These are phyloP conservation scores for Talaromyces verruculosus DNA, from an alignment of 2,329 filamentous ascomycete species.

Conservation along the genomic window DNA sequence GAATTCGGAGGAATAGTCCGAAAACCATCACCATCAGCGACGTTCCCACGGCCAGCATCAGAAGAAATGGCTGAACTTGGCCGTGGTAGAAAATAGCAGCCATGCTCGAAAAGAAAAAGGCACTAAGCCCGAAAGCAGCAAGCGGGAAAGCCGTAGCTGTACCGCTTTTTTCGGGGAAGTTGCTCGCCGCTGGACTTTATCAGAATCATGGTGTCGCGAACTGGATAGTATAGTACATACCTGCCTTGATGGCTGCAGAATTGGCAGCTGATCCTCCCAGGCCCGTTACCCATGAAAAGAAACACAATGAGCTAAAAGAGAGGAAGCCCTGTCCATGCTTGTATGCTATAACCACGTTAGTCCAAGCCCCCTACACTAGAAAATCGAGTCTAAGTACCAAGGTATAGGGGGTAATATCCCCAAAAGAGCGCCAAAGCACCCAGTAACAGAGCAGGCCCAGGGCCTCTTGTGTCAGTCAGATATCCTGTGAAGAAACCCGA, in stretches of 20 bases:
- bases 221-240: conserved; percentile 35
- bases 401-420: conserved; percentile 84
- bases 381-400: conserved; percentile 38
- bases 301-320: conserved; percentile 62
- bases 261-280: conserved; percentile 91
- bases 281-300: conserved; percentile 83
- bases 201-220: conserved; percentile 2
- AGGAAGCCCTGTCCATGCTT: conserved; percentile 63
- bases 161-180: conserved; percentile 87
- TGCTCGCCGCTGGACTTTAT: conserved; percentile 65
- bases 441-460: conserved; percentile 72
- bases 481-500: conserved; percentile 86
- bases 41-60: conserved; percentile 78
- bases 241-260: conserved; percentile 76
- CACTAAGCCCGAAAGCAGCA: conserved; percentile 89
- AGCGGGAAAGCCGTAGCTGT: conserved; percentile 93
- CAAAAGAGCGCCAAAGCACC: conserved; percentile 70
- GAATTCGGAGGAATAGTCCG: conserved; percentile 80
- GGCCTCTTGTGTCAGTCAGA: conserved; percentile 78
- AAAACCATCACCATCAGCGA: conserved; percentile 71
- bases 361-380: background rate
- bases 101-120: conserved; percentile 89
- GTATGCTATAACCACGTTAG: conserved; percentile 58
- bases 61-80: conserved; percentile 76
- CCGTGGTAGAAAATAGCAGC: conserved; percentile 77